These are phyloP conservation scores for Cardiospermum halicacabum DNA, from an alignment of 345 rosid genomes.

Conservation along the genomic window DNA sequence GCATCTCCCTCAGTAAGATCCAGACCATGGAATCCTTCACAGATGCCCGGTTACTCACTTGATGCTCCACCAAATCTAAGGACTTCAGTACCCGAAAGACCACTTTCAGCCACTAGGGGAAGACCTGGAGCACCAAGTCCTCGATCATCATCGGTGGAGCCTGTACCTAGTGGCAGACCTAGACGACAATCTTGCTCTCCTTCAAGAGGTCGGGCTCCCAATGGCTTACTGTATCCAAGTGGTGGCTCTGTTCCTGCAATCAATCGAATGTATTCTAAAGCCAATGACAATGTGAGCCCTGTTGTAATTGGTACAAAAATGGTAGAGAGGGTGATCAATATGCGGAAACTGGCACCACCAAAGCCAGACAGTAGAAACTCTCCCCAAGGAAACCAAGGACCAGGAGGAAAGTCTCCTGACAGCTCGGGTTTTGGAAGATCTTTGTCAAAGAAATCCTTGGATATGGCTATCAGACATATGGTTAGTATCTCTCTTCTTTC, in stretches of 20 bases:
- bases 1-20: slow-evolving; percentile 74
- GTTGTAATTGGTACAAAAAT: slow-evolving; percentile 81
- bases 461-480: slow-evolving; percentile 99
- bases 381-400: slow-evolving; percentile 58
- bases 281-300: slow-evolving; percentile 75
- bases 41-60: slow-evolving; percentile 94
- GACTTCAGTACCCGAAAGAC: slow-evolving; percentile 80
- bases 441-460: slow-evolving; percentile 94
- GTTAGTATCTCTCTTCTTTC: slow-evolving; percentile 33
- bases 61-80: slow-evolving; percentile 97
- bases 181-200: slow-evolving; percentile 97
- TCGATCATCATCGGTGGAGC: slow-evolving; percentile 84
- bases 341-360: slow-evolving; percentile 87
- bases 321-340: slow-evolving; percentile 95
- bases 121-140: slow-evolving; percentile 93
- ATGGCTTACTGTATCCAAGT: slow-evolving; percentile 56
- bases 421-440: slow-evolving; percentile 89
- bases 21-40: slow-evolving; percentile 97
- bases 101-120: slow-evolving; percentile 90
- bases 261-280: slow-evolving; percentile 58
- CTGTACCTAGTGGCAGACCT: slow-evolving; percentile 58
- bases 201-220: slow-evolving; percentile 72
- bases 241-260: slow-evolving; percentile 93
- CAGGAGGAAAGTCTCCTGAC: slow-evolving; percentile 86
- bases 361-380: slow-evolving; percentile 74